Conservation (phyloP, 495 filamentous ascomycete genomes). For the Baudoinia panamericana region DNA sequence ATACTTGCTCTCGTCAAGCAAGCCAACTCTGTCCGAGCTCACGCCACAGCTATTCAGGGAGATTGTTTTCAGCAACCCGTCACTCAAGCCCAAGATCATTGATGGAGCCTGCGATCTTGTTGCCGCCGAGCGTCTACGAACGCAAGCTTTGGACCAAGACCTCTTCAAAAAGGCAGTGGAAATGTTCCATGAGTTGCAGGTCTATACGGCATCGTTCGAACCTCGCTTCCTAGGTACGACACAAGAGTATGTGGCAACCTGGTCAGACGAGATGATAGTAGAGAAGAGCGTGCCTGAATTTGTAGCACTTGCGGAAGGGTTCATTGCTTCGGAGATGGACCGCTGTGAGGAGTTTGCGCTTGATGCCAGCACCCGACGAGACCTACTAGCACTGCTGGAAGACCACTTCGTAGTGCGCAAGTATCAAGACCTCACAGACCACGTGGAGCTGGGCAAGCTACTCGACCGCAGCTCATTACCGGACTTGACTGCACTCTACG, state of each 20-base stretch:
- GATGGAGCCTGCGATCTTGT: constrained; percentile 66
- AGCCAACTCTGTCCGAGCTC: constrained; percentile 44
- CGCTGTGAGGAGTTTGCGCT: constrained; percentile 69
- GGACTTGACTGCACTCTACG: constrained; percentile 63
- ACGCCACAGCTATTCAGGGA: constrained; percentile 42
- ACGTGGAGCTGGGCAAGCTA: constrained; percentile 50
- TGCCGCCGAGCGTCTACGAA: constrained; percentile 51
- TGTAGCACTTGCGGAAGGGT: constrained; percentile 47
- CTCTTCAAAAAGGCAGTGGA: constrained; percentile 53
- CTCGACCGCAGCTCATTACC: constrained; percentile 50
- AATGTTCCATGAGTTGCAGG: constrained; percentile 67
- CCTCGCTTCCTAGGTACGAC: constrained; percentile 56
- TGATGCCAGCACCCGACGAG: constrained; percentile 65
- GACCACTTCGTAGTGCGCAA: constrained; percentile 49
- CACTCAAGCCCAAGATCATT: constrained; percentile 43
- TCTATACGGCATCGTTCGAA: constrained; percentile 71
- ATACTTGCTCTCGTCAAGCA: constrained; percentile 58
- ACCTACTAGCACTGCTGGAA: constrained; percentile 58
- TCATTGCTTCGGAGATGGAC: constrained; percentile 56
- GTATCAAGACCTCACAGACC: constrained; percentile 28
- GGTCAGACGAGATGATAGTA: constrained; percentile 48
- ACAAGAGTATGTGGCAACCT: constrained; percentile 45
- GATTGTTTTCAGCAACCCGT: constrained; percentile 41
- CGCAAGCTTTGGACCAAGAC: neutral
- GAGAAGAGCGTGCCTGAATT: constrained; percentile 52